These are phyloP conservation scores for Fomitopsis schrenkii DNA, from an alignment of 1,284 basidiomycete genomes.

Conservation along the genomic window DNA sequence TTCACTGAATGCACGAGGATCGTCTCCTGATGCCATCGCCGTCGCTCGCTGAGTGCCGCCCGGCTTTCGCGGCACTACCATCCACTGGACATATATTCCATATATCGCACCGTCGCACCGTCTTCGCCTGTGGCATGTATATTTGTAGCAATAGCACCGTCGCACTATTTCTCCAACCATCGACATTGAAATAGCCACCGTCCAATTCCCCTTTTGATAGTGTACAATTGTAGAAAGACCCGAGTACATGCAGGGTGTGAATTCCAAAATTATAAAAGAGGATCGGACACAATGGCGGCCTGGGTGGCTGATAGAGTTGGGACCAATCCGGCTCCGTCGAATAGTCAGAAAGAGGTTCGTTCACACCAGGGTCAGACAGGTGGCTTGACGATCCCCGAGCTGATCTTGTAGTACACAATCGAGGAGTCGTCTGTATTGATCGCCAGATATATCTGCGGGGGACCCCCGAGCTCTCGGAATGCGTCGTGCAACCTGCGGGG, in stretches of 20 bases:
- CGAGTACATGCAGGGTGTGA: not conserved
- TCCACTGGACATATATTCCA: not conserved
- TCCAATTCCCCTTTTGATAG: not conserved
- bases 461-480: conserved; percentile 45
- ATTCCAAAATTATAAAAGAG: not conserved
- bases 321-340: too few species aligned
- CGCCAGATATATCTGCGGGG: conserved; percentile 59
- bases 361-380: conserved; percentile 34
- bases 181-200: not conserved
- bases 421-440: conserved; percentile 75
- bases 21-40: not conserved
- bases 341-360: not conserved
- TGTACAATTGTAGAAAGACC: not conserved
- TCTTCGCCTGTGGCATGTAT: not conserved
- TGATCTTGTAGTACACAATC: conserved; percentile 79
- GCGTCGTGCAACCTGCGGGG: conserved; percentile 44
- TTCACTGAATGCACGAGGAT: conserved; percentile 19
- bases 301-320: not conserved
- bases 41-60: not conserved
- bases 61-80: not conserved
- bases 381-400: conserved; percentile 71
- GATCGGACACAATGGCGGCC: not conserved
- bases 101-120: not conserved
- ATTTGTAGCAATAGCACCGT: not conserved
- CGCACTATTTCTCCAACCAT: not conserved